phyloP scores from a whole-genome alignment of 495 filamentous ascomycete genomes.

The Podospora fimiseda region DNA sequence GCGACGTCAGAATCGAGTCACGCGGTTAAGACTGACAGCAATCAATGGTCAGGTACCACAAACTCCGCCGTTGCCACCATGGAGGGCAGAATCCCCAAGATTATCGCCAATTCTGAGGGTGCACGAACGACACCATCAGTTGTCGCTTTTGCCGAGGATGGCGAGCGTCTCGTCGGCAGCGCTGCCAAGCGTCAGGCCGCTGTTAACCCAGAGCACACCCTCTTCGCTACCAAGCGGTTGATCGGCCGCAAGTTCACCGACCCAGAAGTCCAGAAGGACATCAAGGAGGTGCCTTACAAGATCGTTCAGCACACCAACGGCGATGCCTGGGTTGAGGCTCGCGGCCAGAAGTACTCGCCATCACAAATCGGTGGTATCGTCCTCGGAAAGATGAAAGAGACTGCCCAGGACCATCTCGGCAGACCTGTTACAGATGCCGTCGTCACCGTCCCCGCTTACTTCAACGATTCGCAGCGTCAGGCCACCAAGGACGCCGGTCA shows the following conservation, averaged over 20 bases:
- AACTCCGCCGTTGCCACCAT: constrained; percentile 97
- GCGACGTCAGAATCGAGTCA: constrained; percentile 2
- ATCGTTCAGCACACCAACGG: constrained; percentile 98
- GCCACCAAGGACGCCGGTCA: constrained; percentile 97
- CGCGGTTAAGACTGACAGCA: constrained; percentile 3
- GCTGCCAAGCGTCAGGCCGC: constrained; percentile 98
- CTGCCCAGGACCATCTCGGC: constrained; percentile 82
- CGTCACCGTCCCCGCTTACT: constrained; percentile 94
- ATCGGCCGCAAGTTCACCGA: constrained; percentile 99
- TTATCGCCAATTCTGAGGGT: constrained; percentile 91
- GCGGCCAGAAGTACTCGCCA: constrained; percentile 94
- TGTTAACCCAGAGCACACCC: constrained; percentile 98
- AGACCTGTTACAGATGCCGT: constrained; percentile 91
- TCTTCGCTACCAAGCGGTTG: constrained; percentile 98
- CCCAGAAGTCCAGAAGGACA: constrained; percentile 91
- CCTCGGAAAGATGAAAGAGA: constrained; percentile 98
- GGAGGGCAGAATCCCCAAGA: constrained; percentile 91
- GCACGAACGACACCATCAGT: constrained; percentile 94
- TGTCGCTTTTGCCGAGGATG: constrained; percentile 93
- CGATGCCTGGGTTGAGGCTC: constrained; percentile 95
- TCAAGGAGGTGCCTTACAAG: constrained; percentile 98
- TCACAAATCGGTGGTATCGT: constrained; percentile 98
- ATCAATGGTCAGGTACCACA: constrained; percentile 63
- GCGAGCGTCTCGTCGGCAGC: constrained; percentile 95
- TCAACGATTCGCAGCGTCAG: constrained; percentile 97